A percentile compares a stretch with the other conserved stretches of the same genome.
These are phyloP conservation scores for Pseudotulostoma volvatum DNA, from an alignment of 495 filamentous ascomycete genomes.

Conservation along the genomic window DNA sequence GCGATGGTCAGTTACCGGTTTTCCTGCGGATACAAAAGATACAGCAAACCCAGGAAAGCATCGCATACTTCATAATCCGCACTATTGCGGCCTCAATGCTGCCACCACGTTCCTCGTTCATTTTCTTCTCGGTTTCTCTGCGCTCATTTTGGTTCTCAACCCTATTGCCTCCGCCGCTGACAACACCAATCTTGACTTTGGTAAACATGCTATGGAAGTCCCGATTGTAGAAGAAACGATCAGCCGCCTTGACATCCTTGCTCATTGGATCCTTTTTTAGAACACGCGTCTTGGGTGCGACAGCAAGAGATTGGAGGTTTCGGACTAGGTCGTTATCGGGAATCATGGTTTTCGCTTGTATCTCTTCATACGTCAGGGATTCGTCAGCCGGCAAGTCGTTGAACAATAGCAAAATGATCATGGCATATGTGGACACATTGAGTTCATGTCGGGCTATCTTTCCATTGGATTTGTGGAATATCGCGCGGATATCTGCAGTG, in stretches of 20 bases:
- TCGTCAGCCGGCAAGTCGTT: conserved; percentile 54
- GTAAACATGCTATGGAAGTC: conserved; percentile 66
- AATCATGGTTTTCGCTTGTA: conserved; percentile 73
- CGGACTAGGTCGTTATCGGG: conserved; percentile 59
- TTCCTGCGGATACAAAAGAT: not conserved
- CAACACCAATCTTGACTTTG: conserved; percentile 73
- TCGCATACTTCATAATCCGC: conserved; percentile 91
- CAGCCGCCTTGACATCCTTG: conserved; percentile 63
- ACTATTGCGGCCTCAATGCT: conserved; percentile 84
- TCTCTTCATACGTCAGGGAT: conserved; percentile 64
- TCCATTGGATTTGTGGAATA: conserved; percentile 55
- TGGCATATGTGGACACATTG: conserved; percentile 82
- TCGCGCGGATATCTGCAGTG: conserved; percentile 68
- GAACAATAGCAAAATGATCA: conserved; percentile 81
- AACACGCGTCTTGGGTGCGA: conserved; percentile 71
- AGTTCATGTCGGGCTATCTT: conserved; percentile 73
- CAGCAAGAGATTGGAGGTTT: conserved; percentile 68
- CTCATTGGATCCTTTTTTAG: conserved; percentile 70
- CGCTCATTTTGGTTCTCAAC: conserved; percentile 75
- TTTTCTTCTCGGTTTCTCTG: conserved; percentile 74
- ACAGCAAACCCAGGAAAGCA: too few species aligned
- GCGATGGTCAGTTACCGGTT: too few species aligned
- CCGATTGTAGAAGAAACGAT: conserved; percentile 73
- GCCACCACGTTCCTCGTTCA: conserved; percentile 59
- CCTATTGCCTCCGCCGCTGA: conserved; percentile 49